Evolutionary conservation across 768 basidiomycete genomes (phyloP).

Genomic region (Suillus alpinus): DNA sequence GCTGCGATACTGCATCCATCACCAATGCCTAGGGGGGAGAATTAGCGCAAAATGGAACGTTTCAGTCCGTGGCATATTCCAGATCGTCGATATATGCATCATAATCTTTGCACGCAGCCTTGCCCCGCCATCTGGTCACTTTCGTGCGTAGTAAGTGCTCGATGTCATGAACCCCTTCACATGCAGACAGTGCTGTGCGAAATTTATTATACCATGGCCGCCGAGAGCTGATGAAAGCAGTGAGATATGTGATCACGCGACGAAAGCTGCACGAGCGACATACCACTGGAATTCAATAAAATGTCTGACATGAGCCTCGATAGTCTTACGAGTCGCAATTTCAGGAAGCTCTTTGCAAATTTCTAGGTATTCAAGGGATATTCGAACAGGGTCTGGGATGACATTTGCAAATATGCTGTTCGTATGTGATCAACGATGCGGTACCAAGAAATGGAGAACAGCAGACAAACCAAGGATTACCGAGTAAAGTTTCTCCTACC

Average conservation of each 20-base stretch:
- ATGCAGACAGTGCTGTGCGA: slow-evolving; percentile 41
- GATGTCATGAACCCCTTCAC: slow-evolving; percentile 45
- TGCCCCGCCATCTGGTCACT: slow-evolving; percentile 52
- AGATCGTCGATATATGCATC: background rate
- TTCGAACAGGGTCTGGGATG: slow-evolving; percentile 60
- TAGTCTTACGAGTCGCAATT: slow-evolving; percentile 45
- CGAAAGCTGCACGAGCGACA: slow-evolving; percentile 14
- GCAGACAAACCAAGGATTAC: slow-evolving; percentile 63
- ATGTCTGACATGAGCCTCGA: slow-evolving; percentile 65
- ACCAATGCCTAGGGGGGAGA: background rate
- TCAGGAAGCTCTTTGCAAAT: slow-evolving; percentile 53
- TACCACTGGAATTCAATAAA: slow-evolving; percentile 71
- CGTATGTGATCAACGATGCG: background rate
- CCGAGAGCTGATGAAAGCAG: slow-evolving; percentile 36
- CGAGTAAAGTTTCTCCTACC: slow-evolving; percentile 77
- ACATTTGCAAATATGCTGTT: slow-evolving; percentile 55
- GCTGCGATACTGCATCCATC: no score
- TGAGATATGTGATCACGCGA: background rate
- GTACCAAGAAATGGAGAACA: background rate
- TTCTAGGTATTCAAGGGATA: slow-evolving; percentile 68
- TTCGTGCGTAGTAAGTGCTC: slow-evolving; percentile 41
- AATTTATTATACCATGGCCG: slow-evolving; percentile 59
- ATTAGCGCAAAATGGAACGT: background rate
- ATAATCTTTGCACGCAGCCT: slow-evolving; percentile 8
- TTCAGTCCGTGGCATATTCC: background rate